Evolutionary conservation across 768 basidiomycete species (phyloP), one percentile per base, ranked within the genome.

Genomic region (Naganishia kalamii): DNA sequence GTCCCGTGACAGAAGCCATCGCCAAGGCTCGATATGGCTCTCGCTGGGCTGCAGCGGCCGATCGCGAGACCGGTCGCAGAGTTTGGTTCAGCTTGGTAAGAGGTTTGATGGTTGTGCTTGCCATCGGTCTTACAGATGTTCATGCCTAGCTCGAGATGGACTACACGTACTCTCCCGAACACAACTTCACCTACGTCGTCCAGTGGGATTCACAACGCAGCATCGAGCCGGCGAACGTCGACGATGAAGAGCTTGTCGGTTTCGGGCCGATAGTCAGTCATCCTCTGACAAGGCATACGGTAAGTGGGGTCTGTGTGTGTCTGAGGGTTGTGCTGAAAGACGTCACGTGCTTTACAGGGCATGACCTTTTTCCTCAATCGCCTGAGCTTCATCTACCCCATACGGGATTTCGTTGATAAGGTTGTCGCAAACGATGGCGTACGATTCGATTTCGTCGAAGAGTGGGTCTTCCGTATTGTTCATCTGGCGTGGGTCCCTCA

Each of bases 311-410:
- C 5, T 8, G 5, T 5, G 19, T 7, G 19, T n/a, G 44, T n/a
- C n/a, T n/a, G n/a, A n/a, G n/a, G n/a, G n/a, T n/a, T n/a, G n/a
- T n/a, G n/a, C n/a, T n/a, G n/a, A n/a, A n/a, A n/a, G n/a, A n/a
- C n/a, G n/a, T n/a, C n/a, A n/a, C n/a, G n/a, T n/a, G n/a, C n/a
- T n/a, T n/a, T n/a, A n/a, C 51, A 61, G 60, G 23, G 19, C 12
- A 61, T 61, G 60, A 46, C 60, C 15, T 61, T 27, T 29, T 61
- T 61, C 60, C 43, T 61, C 23, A 61, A 61, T 21, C 21, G 44
- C 7, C 13, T 61, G 25, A 23, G 32, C 21, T 61, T 44, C 23
- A 61, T 61, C 3, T 44, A 32, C 25, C 60, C 60, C 13, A 13
- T 61, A 7, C 40, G 44, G 30, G 29, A 29, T 23, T 47, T 61